These are phyloP conservation scores for Suillus plorans DNA, from an alignment of 768 basidiomycete genomes.

Conservation along the genomic window DNA sequence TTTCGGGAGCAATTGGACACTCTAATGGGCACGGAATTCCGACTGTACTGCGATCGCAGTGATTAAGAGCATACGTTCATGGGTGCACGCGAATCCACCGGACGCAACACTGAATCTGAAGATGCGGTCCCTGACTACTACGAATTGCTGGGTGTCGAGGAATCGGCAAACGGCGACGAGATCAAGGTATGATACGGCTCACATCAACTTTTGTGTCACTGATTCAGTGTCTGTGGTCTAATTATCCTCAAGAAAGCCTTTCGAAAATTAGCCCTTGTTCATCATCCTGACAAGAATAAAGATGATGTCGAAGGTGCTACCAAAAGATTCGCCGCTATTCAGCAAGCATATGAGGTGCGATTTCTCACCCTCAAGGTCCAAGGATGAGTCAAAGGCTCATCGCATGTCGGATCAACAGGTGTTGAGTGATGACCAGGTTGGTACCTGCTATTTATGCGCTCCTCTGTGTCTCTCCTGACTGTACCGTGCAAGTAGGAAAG, in stretches of 20 bases:
- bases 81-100: conserved; percentile 70
- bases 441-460: conserved; percentile 20
- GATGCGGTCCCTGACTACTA: conserved; percentile 67
- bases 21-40: background rate
- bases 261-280: conserved; percentile 77
- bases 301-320: conserved; percentile 85
- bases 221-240: conserved; percentile 9
- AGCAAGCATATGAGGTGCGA: conserved; percentile 92
- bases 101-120: conserved; percentile 30
- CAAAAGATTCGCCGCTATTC: conserved; percentile 79
- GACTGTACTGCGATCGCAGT: background rate
- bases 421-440: conserved; percentile 91
- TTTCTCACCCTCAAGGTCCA: background rate
- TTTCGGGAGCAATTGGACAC: background rate
- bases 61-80: conserved; percentile 35
- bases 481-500: conserved; percentile 70
- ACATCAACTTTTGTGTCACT: background rate
- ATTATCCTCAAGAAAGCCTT: conserved; percentile 63
- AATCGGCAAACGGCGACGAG: conserved; percentile 82
- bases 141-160: conserved; percentile 74
- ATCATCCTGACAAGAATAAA: conserved; percentile 88
- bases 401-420: conserved; percentile 47
- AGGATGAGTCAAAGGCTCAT: background rate
- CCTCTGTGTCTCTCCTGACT: background rate
- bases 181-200: conserved; percentile 63